Percentiles rank a stretch among this genome's conserved stretches.
phyloP scores from a whole-genome alignment of 139 green algal genomes.

The Marvania coccoides region DNA sequence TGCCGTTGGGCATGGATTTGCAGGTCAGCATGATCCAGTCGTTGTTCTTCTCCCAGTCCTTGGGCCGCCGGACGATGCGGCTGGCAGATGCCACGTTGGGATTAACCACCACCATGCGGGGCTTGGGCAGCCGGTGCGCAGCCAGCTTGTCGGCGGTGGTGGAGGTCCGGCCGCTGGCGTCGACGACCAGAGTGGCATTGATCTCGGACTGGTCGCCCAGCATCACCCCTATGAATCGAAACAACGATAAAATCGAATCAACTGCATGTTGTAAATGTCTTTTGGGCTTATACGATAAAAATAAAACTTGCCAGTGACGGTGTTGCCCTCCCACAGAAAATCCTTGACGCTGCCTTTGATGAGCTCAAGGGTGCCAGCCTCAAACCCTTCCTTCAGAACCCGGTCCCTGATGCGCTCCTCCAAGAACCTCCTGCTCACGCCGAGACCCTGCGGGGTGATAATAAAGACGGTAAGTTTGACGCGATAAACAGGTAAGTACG shows the following conservation, averaged over 20 bases:
- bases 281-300: too few relatives aligned
- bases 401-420: neutral
- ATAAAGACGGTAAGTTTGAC: too few relatives aligned
- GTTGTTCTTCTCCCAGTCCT: neutral
- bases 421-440: slow-evolving; percentile 3
- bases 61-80: neutral
- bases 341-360: neutral
- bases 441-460: neutral
- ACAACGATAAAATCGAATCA: too few relatives aligned
- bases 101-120: neutral
- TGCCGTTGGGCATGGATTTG: slow-evolving; percentile 2
- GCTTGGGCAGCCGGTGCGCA: neutral
- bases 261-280: too few relatives aligned
- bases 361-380: neutral
- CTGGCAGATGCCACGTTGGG: neutral
- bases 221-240: neutral
- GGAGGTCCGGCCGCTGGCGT: neutral
- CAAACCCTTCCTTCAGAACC: neutral
- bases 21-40: neutral
- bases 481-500: too few relatives aligned
- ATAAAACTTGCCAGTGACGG: neutral
- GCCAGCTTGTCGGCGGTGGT: neutral
- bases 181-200: neutral
- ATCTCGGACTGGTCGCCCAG: neutral
- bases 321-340: neutral